These are phyloP conservation scores for Globisporangium spinosum DNA, from an alignment of 352 stramenopile species.

Conservation along the genomic window DNA sequence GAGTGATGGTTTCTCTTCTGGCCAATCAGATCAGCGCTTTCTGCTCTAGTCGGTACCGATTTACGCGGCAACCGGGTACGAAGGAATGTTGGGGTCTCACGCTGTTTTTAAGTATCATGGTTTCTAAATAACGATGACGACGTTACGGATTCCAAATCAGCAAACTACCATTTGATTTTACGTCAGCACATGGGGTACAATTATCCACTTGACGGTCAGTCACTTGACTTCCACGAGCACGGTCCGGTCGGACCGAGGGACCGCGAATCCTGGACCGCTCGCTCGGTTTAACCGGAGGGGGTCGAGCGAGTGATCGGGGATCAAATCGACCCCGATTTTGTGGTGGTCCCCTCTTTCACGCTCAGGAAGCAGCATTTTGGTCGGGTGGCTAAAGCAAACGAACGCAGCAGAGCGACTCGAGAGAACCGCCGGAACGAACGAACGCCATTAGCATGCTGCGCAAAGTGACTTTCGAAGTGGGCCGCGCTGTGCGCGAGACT, in stretches of 20 bases:
- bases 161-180: too few species aligned
- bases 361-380: conserved; percentile 2
- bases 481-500: conserved; percentile 93
- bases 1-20: too few species aligned
- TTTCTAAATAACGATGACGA: too few species aligned
- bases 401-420: conserved; percentile 9
- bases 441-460: conserved; percentile 60
- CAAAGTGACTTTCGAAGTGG: conserved; percentile 88
- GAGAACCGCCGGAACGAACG: conserved; percentile 14
- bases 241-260: not conserved
- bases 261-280: not conserved
- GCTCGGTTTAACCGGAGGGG: not conserved
- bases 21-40: too few species aligned
- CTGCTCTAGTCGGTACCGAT: too few species aligned
- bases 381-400: conserved; percentile 8
- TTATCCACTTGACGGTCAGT: conserved; percentile 1
- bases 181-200: conserved; percentile 9
- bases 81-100: too few species aligned
- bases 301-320: not conserved
- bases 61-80: too few species aligned
- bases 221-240: not conserved
- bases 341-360: conserved; percentile 34
- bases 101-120: too few species aligned
- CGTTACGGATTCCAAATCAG: too few species aligned
- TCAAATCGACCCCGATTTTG: conserved; percentile 16